A percentile compares a stretch with the other conserved stretches of the same genome.
Conservation (phyloP, 2,329 filamentous ascomycete species). For the Epichloe brachyelytri region DNA sequence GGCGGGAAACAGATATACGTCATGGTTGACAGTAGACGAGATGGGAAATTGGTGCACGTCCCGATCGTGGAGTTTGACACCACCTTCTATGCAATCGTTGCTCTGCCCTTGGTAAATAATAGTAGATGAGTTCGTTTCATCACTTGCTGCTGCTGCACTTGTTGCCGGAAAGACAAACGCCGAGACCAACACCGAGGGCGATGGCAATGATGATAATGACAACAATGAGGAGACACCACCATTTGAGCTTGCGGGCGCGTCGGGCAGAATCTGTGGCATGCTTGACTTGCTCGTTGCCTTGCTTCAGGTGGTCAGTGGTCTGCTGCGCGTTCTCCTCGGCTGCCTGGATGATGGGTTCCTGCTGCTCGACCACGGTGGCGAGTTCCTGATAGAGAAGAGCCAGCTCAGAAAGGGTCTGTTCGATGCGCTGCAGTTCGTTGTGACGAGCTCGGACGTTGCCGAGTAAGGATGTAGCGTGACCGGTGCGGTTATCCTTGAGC, state of each 20-base stretch:
- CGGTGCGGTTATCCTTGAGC: constrained; percentile 63
- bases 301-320: constrained; percentile 52
- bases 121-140: neutral
- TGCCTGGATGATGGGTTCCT: constrained; percentile 50
- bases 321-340: constrained; percentile 53
- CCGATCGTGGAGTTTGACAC: neutral
- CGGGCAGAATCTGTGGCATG: constrained; percentile 55
- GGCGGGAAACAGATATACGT: neutral
- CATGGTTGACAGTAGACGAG: neutral
- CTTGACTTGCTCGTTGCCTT: constrained; percentile 56
- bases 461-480: constrained; percentile 59
- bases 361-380: constrained; percentile 59
- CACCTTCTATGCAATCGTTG: neutral
- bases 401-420: constrained; percentile 60
- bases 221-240: constrained; percentile 58
- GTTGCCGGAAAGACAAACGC: constrained; percentile 27
- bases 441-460: constrained; percentile 71
- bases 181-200: constrained; percentile 41
- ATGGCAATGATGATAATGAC: constrained; percentile 45
- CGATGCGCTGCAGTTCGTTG: constrained; percentile 71
- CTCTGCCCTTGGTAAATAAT: neutral
- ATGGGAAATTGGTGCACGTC: neutral
- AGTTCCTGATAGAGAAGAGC: constrained; percentile 60
- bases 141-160: constrained; percentile 5
- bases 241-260: constrained; percentile 63